These are phyloP conservation scores for Globisporangium viniferum DNA, from an alignment of 352 stramenopile species.

Conservation along the genomic window DNA sequence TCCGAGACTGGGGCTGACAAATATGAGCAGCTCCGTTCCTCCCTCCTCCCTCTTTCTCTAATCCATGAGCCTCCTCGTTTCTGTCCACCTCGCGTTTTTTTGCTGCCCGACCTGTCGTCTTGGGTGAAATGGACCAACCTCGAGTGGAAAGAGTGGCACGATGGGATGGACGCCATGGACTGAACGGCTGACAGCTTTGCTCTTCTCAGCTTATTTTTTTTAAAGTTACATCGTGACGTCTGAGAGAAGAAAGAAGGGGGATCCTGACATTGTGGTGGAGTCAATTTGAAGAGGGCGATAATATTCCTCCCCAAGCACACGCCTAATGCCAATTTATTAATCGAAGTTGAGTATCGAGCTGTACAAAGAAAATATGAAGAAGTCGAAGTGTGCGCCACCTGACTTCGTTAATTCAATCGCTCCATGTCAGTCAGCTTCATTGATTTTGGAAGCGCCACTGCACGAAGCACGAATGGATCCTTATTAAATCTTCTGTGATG, in stretches of 20 bases:
- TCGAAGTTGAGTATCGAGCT: not conserved
- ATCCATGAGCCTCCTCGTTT: not conserved
- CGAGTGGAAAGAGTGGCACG: not conserved
- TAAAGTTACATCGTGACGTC: not conserved
- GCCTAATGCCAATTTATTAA: not conserved
- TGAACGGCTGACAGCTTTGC: not conserved
- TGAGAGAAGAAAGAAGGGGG: not conserved
- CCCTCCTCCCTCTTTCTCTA: not conserved
- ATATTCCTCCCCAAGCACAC: not conserved
- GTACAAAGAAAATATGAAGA: not conserved
- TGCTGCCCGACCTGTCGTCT: not conserved
- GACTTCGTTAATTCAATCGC: not conserved
- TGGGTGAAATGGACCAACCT: not conserved
- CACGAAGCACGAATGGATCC: not conserved
- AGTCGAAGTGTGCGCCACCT: not conserved
- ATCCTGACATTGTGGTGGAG: no score
- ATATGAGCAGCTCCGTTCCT: not conserved
- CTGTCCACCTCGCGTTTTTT: not conserved
- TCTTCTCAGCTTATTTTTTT: not conserved
- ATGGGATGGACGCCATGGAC: not conserved
- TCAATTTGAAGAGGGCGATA: not conserved
- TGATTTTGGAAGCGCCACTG: not conserved
- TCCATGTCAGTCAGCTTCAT: not conserved
- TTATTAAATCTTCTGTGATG: not conserved
- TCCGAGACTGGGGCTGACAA: not conserved